Base-by-base conservation (phyloP, 306 rosid genomes). In the Vigna angularis region DNA sequence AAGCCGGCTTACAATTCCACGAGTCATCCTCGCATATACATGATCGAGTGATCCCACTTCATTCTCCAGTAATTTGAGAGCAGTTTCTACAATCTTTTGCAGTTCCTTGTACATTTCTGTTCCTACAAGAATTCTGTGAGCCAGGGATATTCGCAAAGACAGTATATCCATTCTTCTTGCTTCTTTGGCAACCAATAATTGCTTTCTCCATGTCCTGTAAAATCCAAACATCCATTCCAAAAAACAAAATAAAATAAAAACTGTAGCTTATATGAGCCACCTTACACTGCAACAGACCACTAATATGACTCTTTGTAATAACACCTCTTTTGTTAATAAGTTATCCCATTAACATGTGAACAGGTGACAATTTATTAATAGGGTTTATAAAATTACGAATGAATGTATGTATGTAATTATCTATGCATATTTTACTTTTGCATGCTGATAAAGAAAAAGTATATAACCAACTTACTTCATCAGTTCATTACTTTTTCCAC, bases 111-210 rank as follows among this genome's bases (percentile, higher is more conserved):
- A 90, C 40, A 40, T 70, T 64, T 85, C 81, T 17, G 94, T 90
- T 83, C 93, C 93, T 59, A 61, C 42, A 38, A 94, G 96, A 84
- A 94, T 88, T 79, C 77, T 90, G 88, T 88, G 84, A 58, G 93
- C 88, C 75, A 92, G 62, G 55, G 91, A 89, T 76, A 94, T 70
- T 24, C 97, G 83, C 64, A 84, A 70, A 52, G 93, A 88, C 63
- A 94, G 87, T 84, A 82, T 86, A 83, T 94, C 98, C 51, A 89
- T 93, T 79, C 96, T 89, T 87, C 98, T 90, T 40, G 98, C 96
- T 79, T 94, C 98, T 85, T 82, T 94, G 78, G 98, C 97, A 65
- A 80, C 76, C 58, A 87, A 18, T 82, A 94, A 73, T 71, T 92
- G 97, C 72, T 91, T 94, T 83, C 90, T 83, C 98, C 98, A 94